A percentile compares a stretch with the other conserved stretches of the same genome.
phyloP scores from a whole-genome alignment of 2,329 filamentous ascomycete species.

The Periconia macrospinosa region DNA sequence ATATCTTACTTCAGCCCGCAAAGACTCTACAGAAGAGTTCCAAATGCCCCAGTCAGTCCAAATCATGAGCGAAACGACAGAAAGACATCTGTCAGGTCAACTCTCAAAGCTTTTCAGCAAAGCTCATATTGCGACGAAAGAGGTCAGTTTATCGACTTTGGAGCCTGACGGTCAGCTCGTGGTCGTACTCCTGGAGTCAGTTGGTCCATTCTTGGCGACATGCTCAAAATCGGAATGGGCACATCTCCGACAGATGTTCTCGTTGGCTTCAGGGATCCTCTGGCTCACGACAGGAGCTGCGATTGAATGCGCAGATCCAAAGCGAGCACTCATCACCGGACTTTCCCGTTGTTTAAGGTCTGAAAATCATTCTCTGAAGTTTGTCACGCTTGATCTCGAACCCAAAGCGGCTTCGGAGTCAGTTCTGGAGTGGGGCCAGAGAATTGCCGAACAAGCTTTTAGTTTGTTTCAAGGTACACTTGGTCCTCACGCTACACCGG shows the following conservation, averaged over 20 bases:
- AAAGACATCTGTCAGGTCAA: background rate
- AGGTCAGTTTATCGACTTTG: too few relatives aligned
- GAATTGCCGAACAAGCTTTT: background rate
- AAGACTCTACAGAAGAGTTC: background rate
- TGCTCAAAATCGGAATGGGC: background rate
- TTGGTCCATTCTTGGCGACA: background rate
- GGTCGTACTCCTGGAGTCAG: background rate
- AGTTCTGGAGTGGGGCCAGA: background rate
- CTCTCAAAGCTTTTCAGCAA: background rate
- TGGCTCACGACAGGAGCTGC: background rate
- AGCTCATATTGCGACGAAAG: too few relatives aligned
- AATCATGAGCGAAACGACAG: background rate
- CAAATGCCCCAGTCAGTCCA: background rate
- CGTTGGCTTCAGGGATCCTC: background rate
- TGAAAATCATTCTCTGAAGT: conserved; percentile 1
- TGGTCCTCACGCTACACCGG: background rate
- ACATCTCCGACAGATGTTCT: background rate
- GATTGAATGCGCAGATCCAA: background rate
- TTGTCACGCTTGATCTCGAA: background rate
- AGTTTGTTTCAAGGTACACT: background rate
- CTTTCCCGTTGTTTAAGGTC: background rate
- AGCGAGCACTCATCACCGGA: background rate
- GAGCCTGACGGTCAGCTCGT: background rate
- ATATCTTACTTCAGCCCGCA: too few relatives aligned
- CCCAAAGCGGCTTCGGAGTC: background rate